Base-by-base conservation (phyloP, 805 yeast genomes). In the Candida pini region DNA sequence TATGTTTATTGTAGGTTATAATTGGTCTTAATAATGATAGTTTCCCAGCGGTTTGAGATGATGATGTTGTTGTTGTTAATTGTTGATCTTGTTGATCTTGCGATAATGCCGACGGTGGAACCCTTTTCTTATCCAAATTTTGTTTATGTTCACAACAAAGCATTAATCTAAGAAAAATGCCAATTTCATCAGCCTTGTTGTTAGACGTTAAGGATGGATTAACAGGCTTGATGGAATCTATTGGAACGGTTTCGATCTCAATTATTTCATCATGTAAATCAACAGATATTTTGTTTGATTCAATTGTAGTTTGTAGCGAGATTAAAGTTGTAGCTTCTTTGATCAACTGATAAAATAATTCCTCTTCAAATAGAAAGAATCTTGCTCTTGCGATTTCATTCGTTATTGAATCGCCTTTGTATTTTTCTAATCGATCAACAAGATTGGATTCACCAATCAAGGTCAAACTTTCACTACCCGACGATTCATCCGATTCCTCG, bases 351-450 rank as follows among this genome's bases (percentile, higher is more conserved):
- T 74, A 76, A 62, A 86, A 86, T 35, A 90, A 65, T 56, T 90
- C 97, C 50, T 85, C 92, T 52, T 90, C 97, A 61, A 90, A 90
- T 6, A 89, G 65, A 39, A 76, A 73, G 43, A 72, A 78, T 30
- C 96, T 69, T 0, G 94, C 88, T 33, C 63, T 73, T 24, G 72
- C 68, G 18, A 90, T 75, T 47, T 75, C 79, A 17, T 70, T 71
- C 31, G 45, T 39, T 10, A 42, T 43, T 3, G 41, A 39, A 3
- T 34, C 38, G 15, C 33, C 45, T 14, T 39, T 22, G 14, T 38
- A 39, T 13, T 41, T 35, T 17, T 32, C 35, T 13, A 53, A 39
- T 29, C 47, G 40, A 14, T 47, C 43, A 3, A 50, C 45, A 14
- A 65, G 58, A 18, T 53, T 46, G 0, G 83, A 71, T 48, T 78